Evolutionary conservation across 2,329 filamentous ascomycete genomes (phyloP).

Genomic region (Chaetothyriales sp.): DNA sequence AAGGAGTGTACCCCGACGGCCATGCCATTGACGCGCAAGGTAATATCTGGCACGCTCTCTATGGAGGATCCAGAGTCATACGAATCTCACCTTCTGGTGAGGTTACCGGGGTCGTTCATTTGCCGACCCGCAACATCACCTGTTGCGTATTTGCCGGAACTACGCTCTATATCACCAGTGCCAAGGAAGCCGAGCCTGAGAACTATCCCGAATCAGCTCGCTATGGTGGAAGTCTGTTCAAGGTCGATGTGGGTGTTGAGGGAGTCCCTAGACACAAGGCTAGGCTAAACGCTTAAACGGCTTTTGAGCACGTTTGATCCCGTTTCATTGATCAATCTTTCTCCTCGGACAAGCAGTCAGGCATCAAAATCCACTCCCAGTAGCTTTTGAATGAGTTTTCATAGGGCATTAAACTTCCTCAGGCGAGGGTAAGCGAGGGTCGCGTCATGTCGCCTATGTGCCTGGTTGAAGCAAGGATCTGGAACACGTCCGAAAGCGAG

Average conservation of each 20-base stretch:
- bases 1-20: constrained; percentile 57
- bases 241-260: constrained; percentile 32
- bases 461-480: neutral
- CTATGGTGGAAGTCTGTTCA: constrained; percentile 47
- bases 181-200: constrained; percentile 51
- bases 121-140: constrained; percentile 67
- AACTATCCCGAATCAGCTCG: constrained; percentile 46
- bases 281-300: neutral
- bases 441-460: neutral
- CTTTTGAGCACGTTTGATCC: too few species aligned
- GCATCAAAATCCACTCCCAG: too few species aligned
- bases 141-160: constrained; percentile 66
- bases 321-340: too few species aligned
- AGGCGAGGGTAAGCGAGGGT: neutral
- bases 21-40: constrained; percentile 71
- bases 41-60: constrained; percentile 81
- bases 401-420: neutral
- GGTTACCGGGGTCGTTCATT: constrained; percentile 55
- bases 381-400: too few species aligned
- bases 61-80: constrained; percentile 60
- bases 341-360: too few species aligned
- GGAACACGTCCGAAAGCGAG: neutral
- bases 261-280: constrained; percentile 27
- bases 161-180: constrained; percentile 64
- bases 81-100: constrained; percentile 55